Base-by-base conservation (phyloP, 2,329 filamentous ascomycete species). In the Golovinomyces cichoracearum region DNA sequence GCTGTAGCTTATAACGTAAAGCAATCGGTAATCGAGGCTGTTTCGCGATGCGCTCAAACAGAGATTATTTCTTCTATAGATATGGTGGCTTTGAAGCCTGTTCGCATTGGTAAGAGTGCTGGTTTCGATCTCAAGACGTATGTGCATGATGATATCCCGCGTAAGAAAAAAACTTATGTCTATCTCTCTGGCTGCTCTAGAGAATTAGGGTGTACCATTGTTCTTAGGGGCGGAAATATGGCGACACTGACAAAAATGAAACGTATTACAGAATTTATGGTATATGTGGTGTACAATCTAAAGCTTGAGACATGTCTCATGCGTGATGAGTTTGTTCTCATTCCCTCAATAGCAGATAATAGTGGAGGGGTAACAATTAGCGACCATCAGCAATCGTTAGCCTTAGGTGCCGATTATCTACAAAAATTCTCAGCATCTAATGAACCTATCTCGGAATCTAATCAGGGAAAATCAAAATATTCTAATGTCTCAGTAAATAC, bases 1-100 rank as follows among this genome's bases (percentile, higher is more conserved):
- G 81, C 88, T 2, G 92, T 94, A 12, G 86, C 80, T 0, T 93
- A 90, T 66, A 94, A 98, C 63, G 88, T 98, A 57, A 98, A 98
- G 61, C 77, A 83, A 29, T 92, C 88, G 0, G 90, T 98, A 12
- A 78, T 98, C 50, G 88, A 93, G 58, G 90, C 92, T 2, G 88
- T 98, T 1, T 83, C 90, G 3, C 75, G 90, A 49, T 94, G 86
- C 57, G 84, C 86, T 1, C 83, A 92, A 58, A 92, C 88, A 0
- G 79, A 83, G 42, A 83, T 95, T 57, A 88, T 95, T 52, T 88
- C 88, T 5, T 94, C 90, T 0, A 76, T 95, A 56, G 90, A 98
- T 60, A 93, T 93, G 70, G 72, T 98, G 37, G 79, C 84, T 7
- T 62, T 80, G 26, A 80, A 78, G 52, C 71, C 76, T 23, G 76